phyloP scores from a whole-genome alignment of 1,139 yeast genomes.

The Taphrina wiesneri region DNA sequence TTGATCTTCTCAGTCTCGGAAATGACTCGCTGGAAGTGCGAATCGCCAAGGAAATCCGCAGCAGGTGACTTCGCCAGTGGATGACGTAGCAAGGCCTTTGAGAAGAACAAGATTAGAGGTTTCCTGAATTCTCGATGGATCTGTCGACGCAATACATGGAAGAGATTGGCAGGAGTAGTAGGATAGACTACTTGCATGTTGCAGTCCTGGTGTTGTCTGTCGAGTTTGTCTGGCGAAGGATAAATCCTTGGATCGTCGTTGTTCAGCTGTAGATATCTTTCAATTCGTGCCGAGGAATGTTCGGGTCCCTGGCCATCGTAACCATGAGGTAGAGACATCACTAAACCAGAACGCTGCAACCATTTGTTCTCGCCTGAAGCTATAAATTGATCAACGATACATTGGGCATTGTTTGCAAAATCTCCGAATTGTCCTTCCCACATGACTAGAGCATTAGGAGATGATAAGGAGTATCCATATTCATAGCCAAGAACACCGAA shows the following conservation, averaged over 20 bases:
- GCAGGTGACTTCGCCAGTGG: slow-evolving; percentile 91
- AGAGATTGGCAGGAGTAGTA: slow-evolving; percentile 93
- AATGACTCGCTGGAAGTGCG: slow-evolving; percentile 92
- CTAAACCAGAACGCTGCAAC: slow-evolving; percentile 98
- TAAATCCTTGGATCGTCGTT: slow-evolving; percentile 93
- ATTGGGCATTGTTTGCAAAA: slow-evolving; percentile 99
- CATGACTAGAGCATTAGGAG: slow-evolving; percentile 93
- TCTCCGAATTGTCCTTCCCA: slow-evolving; percentile 99
- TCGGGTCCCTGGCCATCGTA: slow-evolving; percentile 99
- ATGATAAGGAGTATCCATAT: slow-evolving; percentile 95
- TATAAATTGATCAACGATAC: slow-evolving; percentile 91
- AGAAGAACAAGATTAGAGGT: slow-evolving; percentile 77
- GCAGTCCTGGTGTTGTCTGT: slow-evolving; percentile 98
- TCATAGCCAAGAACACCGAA: slow-evolving; percentile 99
- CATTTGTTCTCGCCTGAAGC: slow-evolving; percentile 98
- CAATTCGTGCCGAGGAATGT: slow-evolving; percentile 97
- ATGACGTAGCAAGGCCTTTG: slow-evolving; percentile 93
- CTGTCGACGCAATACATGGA: slow-evolving; percentile 98
- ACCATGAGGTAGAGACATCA: slow-evolving; percentile 96
- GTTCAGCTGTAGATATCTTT: slow-evolving; percentile 92
- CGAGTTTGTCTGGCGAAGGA: slow-evolving; percentile 86
- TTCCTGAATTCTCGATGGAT: slow-evolving; percentile 99
- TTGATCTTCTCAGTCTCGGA: slow-evolving; percentile 79
- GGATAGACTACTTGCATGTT: slow-evolving; percentile 98
- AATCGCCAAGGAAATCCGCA: slow-evolving; percentile 83